Conservation (phyloP, 306 rosid genomes). For the Medicago truncatula region MtrunA17r5.0-ANR NC_053043.1:46076501-46077000, state of each 20-base stretch:
- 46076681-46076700: conserved; percentile 26
- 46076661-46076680: conserved; percentile 17
- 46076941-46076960: neutral
- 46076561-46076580: conserved; percentile 19
- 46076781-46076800: neutral
- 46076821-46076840: conserved; percentile 8
- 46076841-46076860: conserved; percentile 16
- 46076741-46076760: conserved; percentile 76
- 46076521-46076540: conserved; percentile 20
- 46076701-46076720: conserved; percentile 55
- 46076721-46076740: conserved; percentile 90
- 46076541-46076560: conserved; percentile 11
- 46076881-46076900: neutral
- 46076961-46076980: conserved; percentile 21
- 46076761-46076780: conserved; percentile 57
- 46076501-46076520: neutral
- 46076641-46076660: conserved; percentile 15
- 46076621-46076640: conserved; percentile 6
- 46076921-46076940: neutral
- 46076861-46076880: conserved; percentile 11
- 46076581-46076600: conserved; percentile 2
- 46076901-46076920: neutral
- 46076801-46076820: conserved; percentile 15
- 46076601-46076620: conserved; percentile 14
- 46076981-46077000: conserved; percentile 3